These are phyloP conservation scores for Lachnellula occidentalis DNA, from an alignment of 2,329 filamentous ascomycete species.

Conservation along the genomic window DNA sequence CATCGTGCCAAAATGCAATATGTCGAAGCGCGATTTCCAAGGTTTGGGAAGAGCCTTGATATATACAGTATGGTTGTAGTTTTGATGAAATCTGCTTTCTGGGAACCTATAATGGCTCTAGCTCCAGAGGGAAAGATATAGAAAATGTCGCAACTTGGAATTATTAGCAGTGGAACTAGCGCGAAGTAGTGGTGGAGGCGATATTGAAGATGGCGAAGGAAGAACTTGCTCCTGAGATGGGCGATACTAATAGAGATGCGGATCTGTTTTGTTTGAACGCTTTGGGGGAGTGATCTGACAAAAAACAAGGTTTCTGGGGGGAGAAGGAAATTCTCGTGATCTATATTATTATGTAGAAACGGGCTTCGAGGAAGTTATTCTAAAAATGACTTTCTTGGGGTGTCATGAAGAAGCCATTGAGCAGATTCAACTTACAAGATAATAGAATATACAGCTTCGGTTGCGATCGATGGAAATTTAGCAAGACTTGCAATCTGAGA, in stretches of 20 bases:
- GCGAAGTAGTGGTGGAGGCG: neutral
- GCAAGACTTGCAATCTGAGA: neutral
- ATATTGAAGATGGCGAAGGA: neutral
- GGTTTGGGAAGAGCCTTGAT: neutral
- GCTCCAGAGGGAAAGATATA: neutral
- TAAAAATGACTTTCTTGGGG: conserved; percentile 2
- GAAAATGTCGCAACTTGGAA: neutral
- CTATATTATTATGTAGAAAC: neutral
- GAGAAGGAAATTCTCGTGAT: conserved; percentile 1
- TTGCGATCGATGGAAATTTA: too few relatives aligned
- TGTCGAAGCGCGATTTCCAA: neutral
- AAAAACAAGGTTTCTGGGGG: neutral
- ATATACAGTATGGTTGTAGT: neutral
- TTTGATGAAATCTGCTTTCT: neutral
- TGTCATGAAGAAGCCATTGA: neutral
- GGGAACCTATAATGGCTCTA: neutral
- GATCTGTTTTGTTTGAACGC: neutral
- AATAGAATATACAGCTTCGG: neutral
- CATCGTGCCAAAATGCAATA: neutral
- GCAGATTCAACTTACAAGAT: neutral
- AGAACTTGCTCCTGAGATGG: neutral
- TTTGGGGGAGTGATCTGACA: neutral
- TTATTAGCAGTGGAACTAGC: neutral
- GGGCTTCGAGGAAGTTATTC: neutral
- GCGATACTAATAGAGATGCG: neutral